Evolutionary conservation across 345 rosid genomes (phyloP).

Genomic region (Erodium maritimum): DNA sequence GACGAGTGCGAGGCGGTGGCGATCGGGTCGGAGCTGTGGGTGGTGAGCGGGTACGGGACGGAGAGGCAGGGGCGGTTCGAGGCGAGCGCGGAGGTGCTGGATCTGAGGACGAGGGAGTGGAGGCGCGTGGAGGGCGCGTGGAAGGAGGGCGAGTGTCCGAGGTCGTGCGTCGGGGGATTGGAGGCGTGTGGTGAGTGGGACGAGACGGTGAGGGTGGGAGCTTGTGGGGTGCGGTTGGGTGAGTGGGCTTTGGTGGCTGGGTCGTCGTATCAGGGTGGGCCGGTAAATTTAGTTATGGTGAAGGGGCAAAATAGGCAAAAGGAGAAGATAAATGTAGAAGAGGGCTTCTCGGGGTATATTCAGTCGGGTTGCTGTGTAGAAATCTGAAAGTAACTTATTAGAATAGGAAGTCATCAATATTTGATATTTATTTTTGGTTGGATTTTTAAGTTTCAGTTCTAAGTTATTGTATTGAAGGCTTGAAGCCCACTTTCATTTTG

Average conservation of each 20-base stretch:
- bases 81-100: constrained; percentile 23
- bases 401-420: too few species aligned
- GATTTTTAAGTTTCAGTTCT: too few species aligned
- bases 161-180: constrained; percentile 18
- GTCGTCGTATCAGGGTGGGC: constrained; percentile 25
- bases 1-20: constrained; percentile 37
- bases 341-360: background rate
- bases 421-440: too few species aligned
- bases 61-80: constrained; percentile 33
- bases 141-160: constrained; percentile 21
- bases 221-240: constrained; percentile 16
- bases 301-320: constrained; percentile 5
- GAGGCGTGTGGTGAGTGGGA: too few species aligned
- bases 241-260: constrained; percentile 21
- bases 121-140: constrained; percentile 23
- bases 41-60: constrained; percentile 36
- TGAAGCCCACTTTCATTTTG: too few species aligned
- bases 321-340: background rate
- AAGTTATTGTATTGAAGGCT: too few species aligned
- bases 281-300: constrained; percentile 17
- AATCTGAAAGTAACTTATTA: too few species aligned
- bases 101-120: constrained; percentile 23
- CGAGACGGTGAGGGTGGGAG: constrained; percentile 13
- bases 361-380: background rate
- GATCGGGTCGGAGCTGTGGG: constrained; percentile 32